Percentiles rank a stretch among this genome's conserved stretches.
phyloP scores from a whole-genome alignment of 169 alveolate genomes.

The Haemoproteus tartakovskyi region DNA sequence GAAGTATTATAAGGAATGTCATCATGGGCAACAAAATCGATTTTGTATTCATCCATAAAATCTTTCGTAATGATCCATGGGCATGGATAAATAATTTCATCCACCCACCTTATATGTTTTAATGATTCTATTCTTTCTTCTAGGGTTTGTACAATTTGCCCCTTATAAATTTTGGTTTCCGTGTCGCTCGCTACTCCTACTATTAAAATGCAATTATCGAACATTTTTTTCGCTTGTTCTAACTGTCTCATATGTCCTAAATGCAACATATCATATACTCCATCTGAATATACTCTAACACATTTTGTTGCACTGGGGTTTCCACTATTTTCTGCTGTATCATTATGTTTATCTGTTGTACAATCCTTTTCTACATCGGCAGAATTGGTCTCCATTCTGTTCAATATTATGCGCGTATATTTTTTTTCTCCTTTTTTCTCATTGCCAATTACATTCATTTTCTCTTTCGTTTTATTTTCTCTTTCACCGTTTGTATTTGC shows the following conservation, averaged over 20 bases:
- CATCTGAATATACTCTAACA: constrained; percentile 80
- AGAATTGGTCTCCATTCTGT: no score
- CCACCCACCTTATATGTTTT: constrained; percentile 94
- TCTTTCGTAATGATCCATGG: constrained; percentile 90
- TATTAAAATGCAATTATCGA: constrained; percentile 86
- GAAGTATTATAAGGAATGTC: constrained; percentile 86
- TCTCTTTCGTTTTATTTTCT: not conserved
- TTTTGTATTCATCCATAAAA: constrained; percentile 84
- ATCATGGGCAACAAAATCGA: constrained; percentile 92
- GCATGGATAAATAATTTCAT: constrained; percentile 94
- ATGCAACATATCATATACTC: constrained; percentile 96
- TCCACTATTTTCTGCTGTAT: not conserved
- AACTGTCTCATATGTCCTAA: constrained; percentile 94
- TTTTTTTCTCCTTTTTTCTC: no score
- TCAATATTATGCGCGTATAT: no score
- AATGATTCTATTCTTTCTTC: constrained; percentile 92
- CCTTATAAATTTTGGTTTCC: constrained; percentile 89
- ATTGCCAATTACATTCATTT: not conserved
- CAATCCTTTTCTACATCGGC: no score
- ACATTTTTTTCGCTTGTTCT: constrained; percentile 93
- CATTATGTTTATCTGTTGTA: no score
- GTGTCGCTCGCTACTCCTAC: constrained; percentile 96
- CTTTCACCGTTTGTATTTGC: not conserved
- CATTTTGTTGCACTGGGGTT: not conserved
- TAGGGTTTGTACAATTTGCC: constrained; percentile 91